Percentiles rank a stretch among this genome's conserved stretches.
Conservation (phyloP, 352 stramenopile species). For the Phytophthora multivora region DNA sequence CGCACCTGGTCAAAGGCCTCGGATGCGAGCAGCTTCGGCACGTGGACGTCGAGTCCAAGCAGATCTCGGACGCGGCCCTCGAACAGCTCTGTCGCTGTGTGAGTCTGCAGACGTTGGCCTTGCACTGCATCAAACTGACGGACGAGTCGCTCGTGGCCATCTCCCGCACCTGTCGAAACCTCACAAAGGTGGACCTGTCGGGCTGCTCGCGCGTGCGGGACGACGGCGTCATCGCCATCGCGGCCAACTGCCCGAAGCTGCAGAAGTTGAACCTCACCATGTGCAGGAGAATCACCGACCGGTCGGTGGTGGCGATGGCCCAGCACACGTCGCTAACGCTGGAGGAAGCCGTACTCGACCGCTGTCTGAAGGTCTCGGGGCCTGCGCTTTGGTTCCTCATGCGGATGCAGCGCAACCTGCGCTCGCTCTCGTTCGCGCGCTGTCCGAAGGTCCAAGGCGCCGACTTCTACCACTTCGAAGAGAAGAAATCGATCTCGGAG, state of each 20-base stretch:
- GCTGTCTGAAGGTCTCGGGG: conserved; percentile 74
- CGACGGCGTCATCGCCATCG: conserved; percentile 74
- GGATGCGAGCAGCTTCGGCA: conserved; percentile 38
- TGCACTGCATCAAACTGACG: conserved; percentile 84
- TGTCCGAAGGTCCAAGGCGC: conserved; percentile 61
- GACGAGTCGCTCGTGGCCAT: conserved; percentile 52
- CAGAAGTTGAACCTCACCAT: conserved; percentile 74
- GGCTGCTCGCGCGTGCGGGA: conserved; percentile 82
- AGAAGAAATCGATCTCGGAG: conserved; percentile 24
- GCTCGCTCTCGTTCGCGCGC: conserved; percentile 59
- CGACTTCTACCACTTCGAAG: conserved; percentile 46
- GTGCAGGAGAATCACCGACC: conserved; percentile 81
- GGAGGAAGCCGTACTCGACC: conserved; percentile 47
- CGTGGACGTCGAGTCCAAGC: conserved; percentile 78
- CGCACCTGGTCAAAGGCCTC: conserved; percentile 48
- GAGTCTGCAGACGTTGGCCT: conserved; percentile 38
- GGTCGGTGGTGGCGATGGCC: conserved; percentile 58
- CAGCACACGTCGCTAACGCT: conserved; percentile 47
- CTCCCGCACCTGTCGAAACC: conserved; percentile 36
- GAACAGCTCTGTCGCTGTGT: conserved; percentile 41
- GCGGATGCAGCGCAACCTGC: conserved; percentile 51
- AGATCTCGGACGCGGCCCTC: conserved; percentile 56
- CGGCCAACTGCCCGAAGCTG: conserved; percentile 51
- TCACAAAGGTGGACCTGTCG: conserved; percentile 66
- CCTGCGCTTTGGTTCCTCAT: conserved; percentile 62